Evolutionary conservation across 2,329 filamentous ascomycete species (phyloP).

Genomic region (Botrytis hyacinthi): DNA sequence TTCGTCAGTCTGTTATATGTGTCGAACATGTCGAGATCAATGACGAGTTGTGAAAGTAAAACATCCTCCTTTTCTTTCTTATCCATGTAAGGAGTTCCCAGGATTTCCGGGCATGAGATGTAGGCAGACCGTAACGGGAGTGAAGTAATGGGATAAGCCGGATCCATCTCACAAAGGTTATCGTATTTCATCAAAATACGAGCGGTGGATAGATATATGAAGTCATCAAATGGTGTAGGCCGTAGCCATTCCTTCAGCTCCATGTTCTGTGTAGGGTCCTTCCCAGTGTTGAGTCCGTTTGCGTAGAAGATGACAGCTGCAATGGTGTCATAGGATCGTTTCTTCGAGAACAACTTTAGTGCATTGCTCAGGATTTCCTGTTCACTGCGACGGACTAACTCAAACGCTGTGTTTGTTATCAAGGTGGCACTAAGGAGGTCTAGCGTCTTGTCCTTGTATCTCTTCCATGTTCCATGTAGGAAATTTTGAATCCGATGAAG

Average conservation of each 20-base stretch:
- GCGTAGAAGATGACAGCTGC: neutral
- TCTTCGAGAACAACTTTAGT: neutral
- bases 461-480: neutral
- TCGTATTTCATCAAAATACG: neutral
- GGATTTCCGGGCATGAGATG: neutral
- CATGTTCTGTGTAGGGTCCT: neutral
- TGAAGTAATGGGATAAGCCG: neutral
- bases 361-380: neutral
- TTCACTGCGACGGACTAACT: neutral
- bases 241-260: neutral
- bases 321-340: neutral
- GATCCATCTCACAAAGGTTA: neutral
- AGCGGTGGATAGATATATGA: slow-evolving; percentile 3
- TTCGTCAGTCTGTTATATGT: neutral
- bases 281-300: no score
- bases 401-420: neutral
- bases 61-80: neutral
- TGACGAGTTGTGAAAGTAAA: neutral
- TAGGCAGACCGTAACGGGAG: neutral
- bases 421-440: neutral
- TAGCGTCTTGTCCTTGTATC: neutral
- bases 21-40: neutral
- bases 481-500: neutral
- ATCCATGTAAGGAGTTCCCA: neutral
- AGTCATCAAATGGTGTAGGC: neutral